A percentile compares a stretch with the other conserved stretches of the same genome.
Evolutionary conservation across 75 land plant species (phyloP).

Genomic region (Sequoia sempervirens): DNA sequence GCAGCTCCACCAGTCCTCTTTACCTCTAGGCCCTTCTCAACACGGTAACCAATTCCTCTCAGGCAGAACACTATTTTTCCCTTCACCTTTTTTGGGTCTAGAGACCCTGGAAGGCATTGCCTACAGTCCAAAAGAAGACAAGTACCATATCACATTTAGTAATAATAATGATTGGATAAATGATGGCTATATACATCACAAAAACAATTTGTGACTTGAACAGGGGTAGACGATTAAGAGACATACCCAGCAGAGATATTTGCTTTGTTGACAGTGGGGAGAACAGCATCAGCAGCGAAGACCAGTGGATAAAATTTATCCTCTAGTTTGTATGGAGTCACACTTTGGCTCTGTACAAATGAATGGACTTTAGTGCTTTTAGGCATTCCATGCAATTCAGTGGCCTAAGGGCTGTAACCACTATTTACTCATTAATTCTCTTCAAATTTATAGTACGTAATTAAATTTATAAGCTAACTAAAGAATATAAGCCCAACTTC

Average conservation of each 20-base stretch:
- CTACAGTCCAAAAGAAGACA: not conserved
- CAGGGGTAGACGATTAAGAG: not conserved
- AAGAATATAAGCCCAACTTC: too few species aligned
- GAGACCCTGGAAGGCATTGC: conserved; percentile 26
- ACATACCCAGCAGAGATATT: not conserved
- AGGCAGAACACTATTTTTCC: conserved; percentile 27
- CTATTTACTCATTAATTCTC: too few species aligned
- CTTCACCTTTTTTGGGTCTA: conserved; percentile 27
- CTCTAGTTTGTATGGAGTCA: conserved; percentile 11
- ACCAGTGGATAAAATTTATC: conserved; percentile 19
- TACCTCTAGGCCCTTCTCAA: conserved; percentile 22
- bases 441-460: too few species aligned
- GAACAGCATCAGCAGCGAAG: conserved; percentile 11
- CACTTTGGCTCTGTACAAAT: conserved; percentile 15
- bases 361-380: too few species aligned
- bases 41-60: not conserved
- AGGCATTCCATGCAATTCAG: too few species aligned
- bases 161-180: too few species aligned
- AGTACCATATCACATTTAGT: not conserved
- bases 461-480: too few species aligned
- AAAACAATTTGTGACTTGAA: too few species aligned
- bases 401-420: too few species aligned
- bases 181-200: not conserved
- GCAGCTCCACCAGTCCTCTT: conserved; percentile 21
- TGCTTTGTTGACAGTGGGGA: not conserved